Conservation (phyloP, 2,329 filamentous ascomycete species). For the Pseudopyricularia javanii region DNA sequence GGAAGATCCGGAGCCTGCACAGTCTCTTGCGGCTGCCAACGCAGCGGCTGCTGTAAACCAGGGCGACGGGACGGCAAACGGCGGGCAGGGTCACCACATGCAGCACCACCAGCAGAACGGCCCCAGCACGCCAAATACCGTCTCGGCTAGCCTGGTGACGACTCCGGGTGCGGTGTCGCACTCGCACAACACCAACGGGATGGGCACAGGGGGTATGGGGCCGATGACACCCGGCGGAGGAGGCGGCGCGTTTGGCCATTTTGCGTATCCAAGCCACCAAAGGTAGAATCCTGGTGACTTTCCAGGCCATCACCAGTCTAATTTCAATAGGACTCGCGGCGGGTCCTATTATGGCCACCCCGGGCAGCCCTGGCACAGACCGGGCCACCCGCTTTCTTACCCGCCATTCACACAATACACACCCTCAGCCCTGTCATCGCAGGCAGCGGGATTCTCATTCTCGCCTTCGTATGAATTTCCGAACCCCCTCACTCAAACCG, state of each 20-base stretch:
- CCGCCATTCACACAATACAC: neutral
- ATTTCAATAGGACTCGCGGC: neutral
- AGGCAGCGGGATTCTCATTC: too few relatives aligned
- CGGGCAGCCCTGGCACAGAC: neutral
- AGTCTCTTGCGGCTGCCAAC: conserved; percentile 13
- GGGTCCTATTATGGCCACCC: neutral
- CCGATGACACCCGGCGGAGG: conserved; percentile 69
- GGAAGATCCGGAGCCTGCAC: conserved; percentile 53
- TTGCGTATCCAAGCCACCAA: conserved; percentile 33
- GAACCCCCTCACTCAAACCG: too few relatives aligned
- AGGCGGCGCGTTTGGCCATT: conserved; percentile 64
- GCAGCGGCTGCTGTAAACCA: neutral
- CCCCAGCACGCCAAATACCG: conserved; percentile 54
- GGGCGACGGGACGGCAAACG: conserved; percentile 12
- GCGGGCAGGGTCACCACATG: conserved; percentile 17
- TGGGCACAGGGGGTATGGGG: conserved; percentile 36
- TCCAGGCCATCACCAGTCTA: neutral
- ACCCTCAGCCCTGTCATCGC: neutral
- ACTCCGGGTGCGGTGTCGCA: conserved; percentile 58
- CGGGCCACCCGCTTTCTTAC: neutral
- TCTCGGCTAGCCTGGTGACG: conserved; percentile 31
- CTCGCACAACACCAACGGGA: conserved; percentile 42
- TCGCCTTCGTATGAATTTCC: too few relatives aligned
- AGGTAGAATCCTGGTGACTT: neutral
- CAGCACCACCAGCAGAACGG: conserved; percentile 21